phyloP scores from a whole-genome alignment of 495 filamentous ascomycete genomes.

The Amphirosellinia nigrospora region DNA sequence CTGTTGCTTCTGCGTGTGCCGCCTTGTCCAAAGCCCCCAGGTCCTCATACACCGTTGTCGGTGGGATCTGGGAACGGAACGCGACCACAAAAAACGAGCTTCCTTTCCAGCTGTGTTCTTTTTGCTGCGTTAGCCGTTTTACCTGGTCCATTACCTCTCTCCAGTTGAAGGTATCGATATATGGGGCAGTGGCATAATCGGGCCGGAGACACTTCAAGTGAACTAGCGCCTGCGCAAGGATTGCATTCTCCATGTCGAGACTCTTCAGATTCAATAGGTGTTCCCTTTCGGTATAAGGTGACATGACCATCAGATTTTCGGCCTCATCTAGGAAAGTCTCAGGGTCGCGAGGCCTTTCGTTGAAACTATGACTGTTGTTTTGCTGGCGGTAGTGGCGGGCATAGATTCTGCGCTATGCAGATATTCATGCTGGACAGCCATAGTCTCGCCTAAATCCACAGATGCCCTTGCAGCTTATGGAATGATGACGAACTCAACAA shows the following conservation, averaged over 20 bases:
- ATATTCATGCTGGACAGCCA: slow-evolving; percentile 34
- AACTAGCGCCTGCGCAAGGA: slow-evolving; percentile 75
- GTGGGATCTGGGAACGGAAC: slow-evolving; percentile 74
- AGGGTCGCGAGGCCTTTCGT: slow-evolving; percentile 25
- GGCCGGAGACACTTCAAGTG: slow-evolving; percentile 62
- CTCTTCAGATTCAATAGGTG: slow-evolving; percentile 75
- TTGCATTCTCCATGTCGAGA: slow-evolving; percentile 65
- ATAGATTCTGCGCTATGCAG: slow-evolving; percentile 24
- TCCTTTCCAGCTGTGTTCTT: slow-evolving; percentile 64
- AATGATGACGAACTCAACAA: neutral
- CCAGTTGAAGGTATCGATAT: slow-evolving; percentile 82
- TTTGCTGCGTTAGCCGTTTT: slow-evolving; percentile 48
- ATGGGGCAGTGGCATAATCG: slow-evolving; percentile 80
- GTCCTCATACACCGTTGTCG: slow-evolving; percentile 63
- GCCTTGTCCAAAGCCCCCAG: slow-evolving; percentile 72
- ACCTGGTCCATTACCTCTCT: slow-evolving; percentile 62
- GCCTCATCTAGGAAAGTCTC: slow-evolving; percentile 24
- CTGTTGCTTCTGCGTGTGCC: slow-evolving; percentile 77
- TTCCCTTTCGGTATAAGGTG: slow-evolving; percentile 70
- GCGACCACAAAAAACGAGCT: slow-evolving; percentile 80
- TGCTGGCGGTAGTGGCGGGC: slow-evolving; percentile 22
- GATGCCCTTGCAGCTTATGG: slow-evolving; percentile 11
- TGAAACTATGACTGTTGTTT: slow-evolving; percentile 29
- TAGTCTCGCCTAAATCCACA: slow-evolving; percentile 19
- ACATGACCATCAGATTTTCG: slow-evolving; percentile 63